Percentiles rank a stretch among this genome's conserved stretches.
phyloP scores from a whole-genome alignment of 2,329 filamentous ascomycete genomes.

The Talaromyces rugulosus region DNA sequence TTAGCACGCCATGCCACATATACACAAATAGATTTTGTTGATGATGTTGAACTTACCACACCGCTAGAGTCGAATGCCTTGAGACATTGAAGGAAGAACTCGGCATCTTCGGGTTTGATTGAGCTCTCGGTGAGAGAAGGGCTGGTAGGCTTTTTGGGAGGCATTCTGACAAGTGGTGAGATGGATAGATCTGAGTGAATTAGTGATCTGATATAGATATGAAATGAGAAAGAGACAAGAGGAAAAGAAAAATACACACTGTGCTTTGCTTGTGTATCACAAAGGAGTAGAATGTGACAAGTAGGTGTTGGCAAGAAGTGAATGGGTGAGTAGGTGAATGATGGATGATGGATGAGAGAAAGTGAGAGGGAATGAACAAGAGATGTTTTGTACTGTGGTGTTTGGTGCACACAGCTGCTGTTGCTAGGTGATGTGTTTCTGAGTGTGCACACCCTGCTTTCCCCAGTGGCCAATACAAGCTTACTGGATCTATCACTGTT shows the following conservation, averaged over 20 bases:
- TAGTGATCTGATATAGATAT: too few relatives aligned
- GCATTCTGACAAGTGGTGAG: background rate
- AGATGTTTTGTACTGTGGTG: background rate
- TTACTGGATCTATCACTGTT: background rate
- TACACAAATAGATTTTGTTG: background rate
- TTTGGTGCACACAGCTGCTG: background rate
- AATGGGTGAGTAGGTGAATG: too few relatives aligned
- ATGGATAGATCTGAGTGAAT: too few relatives aligned
- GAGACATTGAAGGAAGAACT: conserved; percentile 5
- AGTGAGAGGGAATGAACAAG: background rate
- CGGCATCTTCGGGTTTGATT: conserved; percentile 4
- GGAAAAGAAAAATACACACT: too few relatives aligned
- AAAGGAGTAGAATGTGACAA: background rate
- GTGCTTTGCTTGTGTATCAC: background rate
- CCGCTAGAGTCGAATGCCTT: conserved; percentile 1
- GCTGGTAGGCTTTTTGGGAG: conserved; percentile 6
- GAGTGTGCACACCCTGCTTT: background rate
- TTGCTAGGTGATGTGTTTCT: background rate
- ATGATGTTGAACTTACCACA: background rate
- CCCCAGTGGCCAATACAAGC: background rate
- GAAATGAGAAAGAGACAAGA: too few relatives aligned
- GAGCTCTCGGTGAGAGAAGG: background rate
- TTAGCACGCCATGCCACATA: background rate
- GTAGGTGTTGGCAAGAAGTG: background rate
- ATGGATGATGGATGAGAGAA: background rate